Evolutionary conservation across 2,329 filamentous ascomycete species (phyloP), one percentile per base, ranked within the genome.

Genomic region (Penicillium sumatraense): DNA sequence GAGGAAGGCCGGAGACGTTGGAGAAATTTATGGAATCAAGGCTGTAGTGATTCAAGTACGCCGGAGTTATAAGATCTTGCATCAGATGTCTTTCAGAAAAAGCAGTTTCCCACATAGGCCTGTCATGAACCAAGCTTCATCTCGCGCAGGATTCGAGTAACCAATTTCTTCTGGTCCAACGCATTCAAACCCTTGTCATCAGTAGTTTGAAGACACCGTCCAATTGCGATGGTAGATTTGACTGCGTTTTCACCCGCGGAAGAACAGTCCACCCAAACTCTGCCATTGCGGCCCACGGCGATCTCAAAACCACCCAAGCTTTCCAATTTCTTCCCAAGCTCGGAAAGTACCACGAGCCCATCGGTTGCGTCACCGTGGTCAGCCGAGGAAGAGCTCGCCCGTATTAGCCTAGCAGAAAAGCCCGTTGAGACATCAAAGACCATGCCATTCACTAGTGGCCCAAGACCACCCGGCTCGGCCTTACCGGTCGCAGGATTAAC

Each of bases 251-350:
- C 72, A 58, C 81, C 89, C 24, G 89, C 89, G 54, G 75, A 74
- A 5, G 75, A 74, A 62, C 89, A 92, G 68, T 93, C 88, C 13
- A 98, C 89, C 92, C 95, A 98, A 20, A 98, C 84, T 72, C 86
- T 88, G 36, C 95, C 95, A 73, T 99, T 99, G 68, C 91, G 86
- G 16, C 95, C 95, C 8, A 96, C 90, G 0, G 93, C 93, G 56
- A 96, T 90, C 80, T 99, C 95, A 72, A 98, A 99, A 18, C 89
- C 87, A 18, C 77, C 78, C 2, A 71, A 63, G 38, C 68, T 68
- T 56, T 77, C 75, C 13, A 96, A 75, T 51, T 91, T 93, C 54
- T 87, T 87, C 3, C 88, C 93, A 13, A 98, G 77, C 68, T 91
- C 89, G 60, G 96, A 90, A 53, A 98, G 75, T 23, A 97, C 82